phyloP scores from a whole-genome alignment of 306 rosid species.

The Begonia loranthoides region DNA sequence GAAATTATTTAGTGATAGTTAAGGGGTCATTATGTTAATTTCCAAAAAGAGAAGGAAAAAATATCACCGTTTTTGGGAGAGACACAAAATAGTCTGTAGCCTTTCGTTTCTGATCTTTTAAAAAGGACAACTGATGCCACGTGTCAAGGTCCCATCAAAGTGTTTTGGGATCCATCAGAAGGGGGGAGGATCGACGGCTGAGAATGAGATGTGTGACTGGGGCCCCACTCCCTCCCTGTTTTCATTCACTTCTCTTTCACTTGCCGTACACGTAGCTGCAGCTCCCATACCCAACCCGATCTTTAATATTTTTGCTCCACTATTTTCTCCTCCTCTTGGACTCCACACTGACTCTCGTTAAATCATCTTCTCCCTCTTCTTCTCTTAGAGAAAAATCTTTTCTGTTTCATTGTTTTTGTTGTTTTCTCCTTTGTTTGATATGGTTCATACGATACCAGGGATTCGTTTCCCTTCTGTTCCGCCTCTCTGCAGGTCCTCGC shows the following conservation, averaged over 20 bases:
- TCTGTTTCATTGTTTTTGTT: not conserved
- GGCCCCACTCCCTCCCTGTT: conserved; percentile 9
- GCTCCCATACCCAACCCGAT: conserved; percentile 5
- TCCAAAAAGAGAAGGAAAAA: too few relatives aligned
- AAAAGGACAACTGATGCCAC: not conserved
- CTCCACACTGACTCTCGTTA: conserved; percentile 7
- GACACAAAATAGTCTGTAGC: not conserved
- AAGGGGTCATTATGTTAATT: too few relatives aligned
- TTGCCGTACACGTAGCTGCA: conserved; percentile 25
- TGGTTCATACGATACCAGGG: not conserved
- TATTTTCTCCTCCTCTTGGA: conserved; percentile 25
- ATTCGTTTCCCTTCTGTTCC: not conserved
- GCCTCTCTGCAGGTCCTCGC: not conserved
- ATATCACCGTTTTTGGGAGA: not conserved
- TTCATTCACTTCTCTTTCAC: conserved; percentile 7
- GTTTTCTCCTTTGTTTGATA: not conserved
- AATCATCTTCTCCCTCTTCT: not conserved
- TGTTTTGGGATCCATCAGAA: not conserved
- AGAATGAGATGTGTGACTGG: not conserved
- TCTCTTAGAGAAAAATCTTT: not conserved
- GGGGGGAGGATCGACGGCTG: conserved; percentile 3
- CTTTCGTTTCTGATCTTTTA: conserved; percentile 14
- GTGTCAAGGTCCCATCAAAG: not conserved
- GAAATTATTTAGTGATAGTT: too few relatives aligned
- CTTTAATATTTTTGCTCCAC: conserved; percentile 9